Conservation (phyloP, 2,329 filamentous ascomycete species). For the Paecilomyces variotii region DNA sequence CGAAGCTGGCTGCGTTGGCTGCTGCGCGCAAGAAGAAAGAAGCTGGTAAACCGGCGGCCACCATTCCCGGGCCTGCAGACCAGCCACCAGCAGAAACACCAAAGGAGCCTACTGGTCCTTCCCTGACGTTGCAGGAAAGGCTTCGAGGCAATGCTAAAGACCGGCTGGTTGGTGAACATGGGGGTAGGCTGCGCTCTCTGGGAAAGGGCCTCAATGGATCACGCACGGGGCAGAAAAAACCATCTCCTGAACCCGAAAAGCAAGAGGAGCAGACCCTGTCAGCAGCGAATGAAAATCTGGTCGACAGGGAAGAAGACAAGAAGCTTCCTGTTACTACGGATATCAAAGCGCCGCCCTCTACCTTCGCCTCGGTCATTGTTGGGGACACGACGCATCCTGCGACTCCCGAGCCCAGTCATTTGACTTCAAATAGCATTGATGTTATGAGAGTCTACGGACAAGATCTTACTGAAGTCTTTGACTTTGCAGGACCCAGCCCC, state of each 20-base stretch:
- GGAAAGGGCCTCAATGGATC: slow-evolving; percentile 11
- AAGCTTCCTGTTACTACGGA: slow-evolving; percentile 8
- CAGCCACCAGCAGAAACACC: slow-evolving; percentile 6
- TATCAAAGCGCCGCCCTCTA: slow-evolving; percentile 42
- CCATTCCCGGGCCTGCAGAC: slow-evolving; percentile 4
- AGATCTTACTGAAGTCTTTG: slow-evolving; percentile 36
- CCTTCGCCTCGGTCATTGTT: slow-evolving; percentile 41
- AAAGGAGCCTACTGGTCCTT: slow-evolving; percentile 14
- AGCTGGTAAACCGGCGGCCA: slow-evolving; percentile 46
- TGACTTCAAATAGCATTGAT: slow-evolving; percentile 24
- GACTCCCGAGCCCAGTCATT: slow-evolving; percentile 25
- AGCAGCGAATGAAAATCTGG: slow-evolving; percentile 2
- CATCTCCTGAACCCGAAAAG: slow-evolving; percentile 12
- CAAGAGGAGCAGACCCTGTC: slow-evolving; percentile 1
- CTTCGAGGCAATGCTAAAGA: slow-evolving; percentile 24
- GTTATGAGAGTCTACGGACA: slow-evolving; percentile 31
- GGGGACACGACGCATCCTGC: slow-evolving; percentile 19
- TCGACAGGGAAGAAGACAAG: slow-evolving; percentile 8
- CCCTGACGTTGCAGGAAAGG: slow-evolving; percentile 32
- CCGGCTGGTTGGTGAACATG: slow-evolving; percentile 16
- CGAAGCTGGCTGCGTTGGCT: slow-evolving; percentile 84
- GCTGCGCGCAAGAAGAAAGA: slow-evolving; percentile 79
- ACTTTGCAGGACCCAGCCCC: slow-evolving; percentile 80
- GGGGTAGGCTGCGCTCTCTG: slow-evolving; percentile 14
- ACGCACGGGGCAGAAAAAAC: slow-evolving; percentile 11